Evolutionary conservation across 2,329 filamentous ascomycete genomes (phyloP).

Genomic region (Aciculosporium take): DNA sequence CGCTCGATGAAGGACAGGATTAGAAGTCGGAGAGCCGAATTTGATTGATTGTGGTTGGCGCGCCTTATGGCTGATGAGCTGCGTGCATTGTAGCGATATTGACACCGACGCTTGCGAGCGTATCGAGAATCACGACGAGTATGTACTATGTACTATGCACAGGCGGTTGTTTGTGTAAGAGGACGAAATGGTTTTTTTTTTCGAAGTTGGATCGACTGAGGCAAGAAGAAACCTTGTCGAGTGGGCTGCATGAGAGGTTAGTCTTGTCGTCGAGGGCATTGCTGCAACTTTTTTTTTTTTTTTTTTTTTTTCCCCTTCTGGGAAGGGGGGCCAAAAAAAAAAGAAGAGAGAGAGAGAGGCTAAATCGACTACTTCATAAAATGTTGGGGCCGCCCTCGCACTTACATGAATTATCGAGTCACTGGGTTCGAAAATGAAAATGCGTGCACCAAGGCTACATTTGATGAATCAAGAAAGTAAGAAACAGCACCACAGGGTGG

Average conservation of each 20-base stretch:
- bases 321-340: neutral
- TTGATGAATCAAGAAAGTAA: slow-evolving; percentile 1
- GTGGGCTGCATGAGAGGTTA: neutral
- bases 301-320: no score
- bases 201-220: neutral
- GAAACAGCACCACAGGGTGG: neutral
- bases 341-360: neutral
- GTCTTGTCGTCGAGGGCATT: neutral
- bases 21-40: neutral
- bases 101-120: neutral
- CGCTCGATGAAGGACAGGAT: slow-evolving; percentile 2
- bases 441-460: slow-evolving; percentile 2
- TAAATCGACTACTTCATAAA: slow-evolving; percentile 1
- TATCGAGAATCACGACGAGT: slow-evolving; percentile 1
- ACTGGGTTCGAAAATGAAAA: slow-evolving; percentile 1
- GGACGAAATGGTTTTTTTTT: neutral
- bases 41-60: slow-evolving; percentile 2
- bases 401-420: slow-evolving; percentile 7
- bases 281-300: no score
- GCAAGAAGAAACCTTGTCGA: neutral
- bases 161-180: neutral
- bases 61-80: slow-evolving; percentile 8
- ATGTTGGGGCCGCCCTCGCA: slow-evolving; percentile 2
- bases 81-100: slow-evolving; percentile 12
- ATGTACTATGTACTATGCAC: neutral